Base-by-base conservation (phyloP, 257 asterid genomes). In the Coffea eugenioides region DNA sequence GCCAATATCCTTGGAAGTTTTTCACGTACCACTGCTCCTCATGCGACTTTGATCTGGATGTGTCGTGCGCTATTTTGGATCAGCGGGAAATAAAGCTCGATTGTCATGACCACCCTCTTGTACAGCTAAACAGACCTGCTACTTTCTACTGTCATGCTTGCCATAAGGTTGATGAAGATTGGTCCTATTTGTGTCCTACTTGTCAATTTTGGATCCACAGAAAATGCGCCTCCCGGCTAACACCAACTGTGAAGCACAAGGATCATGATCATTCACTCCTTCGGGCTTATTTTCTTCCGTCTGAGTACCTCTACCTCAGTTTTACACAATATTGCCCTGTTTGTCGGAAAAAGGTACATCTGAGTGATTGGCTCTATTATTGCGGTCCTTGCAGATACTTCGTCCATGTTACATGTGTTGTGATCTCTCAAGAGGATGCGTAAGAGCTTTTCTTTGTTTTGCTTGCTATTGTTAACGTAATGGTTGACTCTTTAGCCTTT, bases 341-440 rank as follows among this genome's bases (percentile, higher is more conserved):
- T 0, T 72, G 76, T n/a, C 0, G 3, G 0, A 0, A 11, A 0
- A 23, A 46, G 1, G 8, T 48, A 7, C 59, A 8, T 23, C 62
- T 0, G 1, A 45, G 1, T 48, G 8, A 0, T 8, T 72, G 76
- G 76, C 0, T 46, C 2, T 72, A 72, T 48, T 72, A 46, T n/a
- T 72, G 76, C 10, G 76, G 76, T 2, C 76, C 43, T 1, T 72
- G 76, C 21, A 72, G 76, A 72, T n/a, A 72, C 11, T 72, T 72
- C n/a, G 7, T 49, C 43, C 76, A 72, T 51, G 4, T 23, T 34
- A 10, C 2, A 1, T 72, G 76, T 9, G 23, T 45, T 49, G 41
- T 0, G 54, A 49, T 31, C 31, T 31, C 31, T 31, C 31, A 31
- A 31, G 31, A 49, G 54, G 68, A 62, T 62, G 10, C 27, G 27